Evolutionary conservation across 2,329 filamentous ascomycete genomes (phyloP), one percentile per base, ranked within the genome.

Genomic region (Calonectria pseudoturangicola): DNA sequence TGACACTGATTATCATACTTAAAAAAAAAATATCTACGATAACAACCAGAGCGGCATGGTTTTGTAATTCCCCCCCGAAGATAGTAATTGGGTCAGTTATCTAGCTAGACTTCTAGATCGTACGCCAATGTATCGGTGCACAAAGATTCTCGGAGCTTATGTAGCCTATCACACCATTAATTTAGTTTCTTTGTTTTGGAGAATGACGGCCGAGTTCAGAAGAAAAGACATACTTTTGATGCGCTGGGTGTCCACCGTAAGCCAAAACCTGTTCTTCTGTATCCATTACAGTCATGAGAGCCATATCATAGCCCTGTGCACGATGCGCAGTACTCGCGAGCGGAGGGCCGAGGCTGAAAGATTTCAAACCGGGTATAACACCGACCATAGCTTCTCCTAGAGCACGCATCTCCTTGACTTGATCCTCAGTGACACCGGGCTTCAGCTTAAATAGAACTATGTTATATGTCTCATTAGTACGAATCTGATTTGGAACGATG

Each of bases 321-420:
- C 54, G 54, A 60, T 60, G 54, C 5, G 54, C 54, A 12, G 54
- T 60, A 21, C 54, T 60, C 33, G 54, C 54, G 25, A 60, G 54
- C 4, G 54, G 54, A 39, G 54, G 54, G 6, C 54, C 54, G 28
- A 60, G 54, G 36, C 5, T 60, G 54, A 60, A 60, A 13, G 54
- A 60, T 21, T 60, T 60, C 5, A 60, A 25, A 10, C 54, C 54
- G n/a, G 54, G 54, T 13, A 60, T 41, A 15, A 60, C 54, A 9
- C 54, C 54, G 21, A 60, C 54, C 54, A 60, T 60, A 13, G 54
- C 54, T 28, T 60, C 54, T 18, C 54, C 54, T 9, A 60, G 36
- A 41, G 33, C 13, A 25, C 54, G 54, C 54, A 60, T 60, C 33
- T 60, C 54, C 41, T 60, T 60, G 3, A 60, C 8, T 16, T 60